phyloP scores from a whole-genome alignment of 179 eudicot genomes.

The Patellifolia procumbens region DNA sequence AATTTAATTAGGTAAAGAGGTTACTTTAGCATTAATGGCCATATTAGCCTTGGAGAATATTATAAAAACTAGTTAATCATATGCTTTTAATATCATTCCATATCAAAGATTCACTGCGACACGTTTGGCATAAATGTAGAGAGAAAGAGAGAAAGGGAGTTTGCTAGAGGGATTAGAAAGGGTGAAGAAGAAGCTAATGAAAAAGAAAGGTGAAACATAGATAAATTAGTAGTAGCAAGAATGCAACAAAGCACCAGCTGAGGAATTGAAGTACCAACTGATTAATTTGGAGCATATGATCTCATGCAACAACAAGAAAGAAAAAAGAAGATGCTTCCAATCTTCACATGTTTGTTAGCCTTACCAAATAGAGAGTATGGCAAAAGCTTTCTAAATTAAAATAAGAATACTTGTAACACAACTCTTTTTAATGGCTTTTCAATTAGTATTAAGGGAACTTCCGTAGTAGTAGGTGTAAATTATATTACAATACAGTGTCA shows the following conservation, averaged over 20 bases:
- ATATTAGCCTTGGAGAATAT: neutral
- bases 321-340: neutral
- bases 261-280: conserved; percentile 12
- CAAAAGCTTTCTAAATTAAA: neutral
- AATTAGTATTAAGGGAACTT: no score
- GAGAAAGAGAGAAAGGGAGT: no score
- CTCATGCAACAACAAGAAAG: neutral
- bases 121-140: conserved; percentile 25
- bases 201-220: neutral
- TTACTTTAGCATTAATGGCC: neutral
- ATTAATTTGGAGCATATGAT: neutral
- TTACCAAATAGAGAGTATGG: neutral
- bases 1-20: neutral
- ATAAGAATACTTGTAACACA: neutral
- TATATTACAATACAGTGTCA: neutral
- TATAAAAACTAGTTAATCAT: neutral
- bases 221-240: neutral
- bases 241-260: neutral
- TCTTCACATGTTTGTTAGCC: conserved; percentile 2
- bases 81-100: conserved; percentile 4
- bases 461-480: neutral
- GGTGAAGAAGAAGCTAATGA: conserved; percentile 14
- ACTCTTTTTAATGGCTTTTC: neutral
- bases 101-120: conserved; percentile 12
- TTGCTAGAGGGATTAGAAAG: no score